These are phyloP conservation scores for Diplosphaera chodatii DNA, from an alignment of 139 green algal species.

Conservation along the genomic window DNA sequence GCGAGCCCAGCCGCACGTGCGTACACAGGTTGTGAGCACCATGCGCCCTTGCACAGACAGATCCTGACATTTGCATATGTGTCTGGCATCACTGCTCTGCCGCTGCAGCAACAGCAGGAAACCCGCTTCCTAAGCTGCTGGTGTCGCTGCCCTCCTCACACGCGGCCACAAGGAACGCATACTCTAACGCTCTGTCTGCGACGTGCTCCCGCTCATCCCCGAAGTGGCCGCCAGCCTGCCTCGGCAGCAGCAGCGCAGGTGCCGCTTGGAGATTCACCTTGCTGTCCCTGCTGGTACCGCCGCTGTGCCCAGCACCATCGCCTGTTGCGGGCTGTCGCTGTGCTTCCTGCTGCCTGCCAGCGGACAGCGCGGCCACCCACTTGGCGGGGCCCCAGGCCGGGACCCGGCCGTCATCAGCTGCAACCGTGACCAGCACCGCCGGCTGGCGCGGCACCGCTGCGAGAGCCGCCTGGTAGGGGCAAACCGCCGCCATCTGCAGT, in stretches of 20 bases:
- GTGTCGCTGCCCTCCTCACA: no score
- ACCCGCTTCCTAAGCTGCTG: no score
- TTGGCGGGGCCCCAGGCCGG: conserved; percentile 46
- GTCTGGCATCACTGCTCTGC: no score
- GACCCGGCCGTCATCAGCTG: conserved; percentile 40
- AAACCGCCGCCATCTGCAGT: conserved; percentile 23
- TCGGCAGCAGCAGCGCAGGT: background rate
- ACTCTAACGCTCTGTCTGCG: background rate
- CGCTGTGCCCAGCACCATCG: no score
- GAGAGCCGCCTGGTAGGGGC: conserved; percentile 34
- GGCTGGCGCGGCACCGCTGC: conserved; percentile 9
- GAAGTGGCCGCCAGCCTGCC: background rate
- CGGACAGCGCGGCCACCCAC: conserved; percentile 22
- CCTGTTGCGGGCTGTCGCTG: no score
- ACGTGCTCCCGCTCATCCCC: background rate
- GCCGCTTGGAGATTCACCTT: no score
- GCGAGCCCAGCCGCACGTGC: no score
- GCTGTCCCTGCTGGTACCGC: no score
- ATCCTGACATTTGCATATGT: no score
- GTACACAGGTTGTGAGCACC: no score
- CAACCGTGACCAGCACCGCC: conserved; percentile 28
- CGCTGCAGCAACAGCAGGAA: no score
- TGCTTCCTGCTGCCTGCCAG: background rate
- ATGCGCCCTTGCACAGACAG: no score
- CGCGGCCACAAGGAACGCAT: background rate